These are phyloP conservation scores for Lablab purpureus DNA, from an alignment of 306 rosid species.

Conservation along the genomic window DNA sequence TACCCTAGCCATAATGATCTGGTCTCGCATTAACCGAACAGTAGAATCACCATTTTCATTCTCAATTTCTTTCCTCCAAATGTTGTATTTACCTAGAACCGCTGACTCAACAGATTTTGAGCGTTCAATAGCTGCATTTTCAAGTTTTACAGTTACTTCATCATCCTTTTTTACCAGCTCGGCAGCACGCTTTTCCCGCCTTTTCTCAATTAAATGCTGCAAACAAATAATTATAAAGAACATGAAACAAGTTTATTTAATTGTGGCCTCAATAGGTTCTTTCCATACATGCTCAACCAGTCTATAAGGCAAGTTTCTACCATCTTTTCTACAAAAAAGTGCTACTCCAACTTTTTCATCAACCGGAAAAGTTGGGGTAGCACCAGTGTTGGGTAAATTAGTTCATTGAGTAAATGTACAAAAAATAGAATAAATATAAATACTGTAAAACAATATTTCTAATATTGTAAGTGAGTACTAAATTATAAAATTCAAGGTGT, in stretches of 20 bases:
- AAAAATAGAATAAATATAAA: constrained; percentile 10
- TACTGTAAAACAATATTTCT: neutral
- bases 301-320: neutral
- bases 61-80: constrained; percentile 92
- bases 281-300: neutral
- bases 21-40: constrained; percentile 90
- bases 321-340: neutral
- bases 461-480: neutral
- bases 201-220: constrained; percentile 82
- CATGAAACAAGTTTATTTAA: constrained; percentile 25
- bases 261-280: neutral
- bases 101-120: constrained; percentile 83
- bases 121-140: constrained; percentile 87
- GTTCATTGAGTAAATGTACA: neutral
- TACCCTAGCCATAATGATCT: constrained; percentile 90
- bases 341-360: neutral
- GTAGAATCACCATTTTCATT: constrained; percentile 76
- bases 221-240: constrained; percentile 46
- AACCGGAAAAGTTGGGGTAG: neutral
- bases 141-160: constrained; percentile 74
- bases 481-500: constrained; percentile 25
- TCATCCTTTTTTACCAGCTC: constrained; percentile 70
- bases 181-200: constrained; percentile 74
- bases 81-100: constrained; percentile 85
- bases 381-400: constrained; percentile 10